Evolutionary conservation across 768 basidiomycete genomes (phyloP), one percentile per base, ranked within the genome.

Genomic region (Xerocomellus chrysenteron): DNA sequence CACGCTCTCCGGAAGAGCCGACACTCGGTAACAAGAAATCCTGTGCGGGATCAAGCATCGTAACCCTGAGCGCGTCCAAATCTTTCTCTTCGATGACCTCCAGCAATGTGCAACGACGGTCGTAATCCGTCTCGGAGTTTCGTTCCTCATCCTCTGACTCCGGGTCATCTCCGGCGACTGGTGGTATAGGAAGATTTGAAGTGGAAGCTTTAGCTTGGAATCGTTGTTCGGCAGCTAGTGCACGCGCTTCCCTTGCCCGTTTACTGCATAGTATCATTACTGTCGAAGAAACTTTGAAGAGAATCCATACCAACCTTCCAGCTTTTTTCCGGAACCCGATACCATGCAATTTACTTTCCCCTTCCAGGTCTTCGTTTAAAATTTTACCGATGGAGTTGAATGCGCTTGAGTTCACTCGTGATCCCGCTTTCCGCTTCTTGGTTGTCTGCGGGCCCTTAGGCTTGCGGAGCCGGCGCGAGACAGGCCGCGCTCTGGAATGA

Each of bases 191-290:
- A 52, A 37, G 19, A 11, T n/a, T 37, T 32, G 55, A 60, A 41
- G 58, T 45, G 36, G 63, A 53, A 50, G 39, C 66, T 68, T 68
- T 80, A 10, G 77, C 75, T 47, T 70, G 71, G 13, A 89, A 50
- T 35, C 92, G 79, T 21, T 74, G 76, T 70, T 93, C 88, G 8
- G 81, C 82, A n/a, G 90, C 91, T 36, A 84, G 60, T 2, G 89
- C 90, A 54, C 90, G 80, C 66, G 90, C 88, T 61, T 90, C 90
- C 56, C 90, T 75, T 14, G 90, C 91, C 33, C 87, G 80, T 68
- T 90, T 90, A 68, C 91, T 94, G 65, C 39, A 50, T 12, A 43
- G 11, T 14, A 40, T 10, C 39, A 43, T 61, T n/a, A 56, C 5
- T 33, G 50, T 45, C 8, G 7, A 49, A 30, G 41, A 19, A 13